Evolutionary conservation across 305 asterid genomes (phyloP).

Genomic region (Solanum hybrid): DNA sequence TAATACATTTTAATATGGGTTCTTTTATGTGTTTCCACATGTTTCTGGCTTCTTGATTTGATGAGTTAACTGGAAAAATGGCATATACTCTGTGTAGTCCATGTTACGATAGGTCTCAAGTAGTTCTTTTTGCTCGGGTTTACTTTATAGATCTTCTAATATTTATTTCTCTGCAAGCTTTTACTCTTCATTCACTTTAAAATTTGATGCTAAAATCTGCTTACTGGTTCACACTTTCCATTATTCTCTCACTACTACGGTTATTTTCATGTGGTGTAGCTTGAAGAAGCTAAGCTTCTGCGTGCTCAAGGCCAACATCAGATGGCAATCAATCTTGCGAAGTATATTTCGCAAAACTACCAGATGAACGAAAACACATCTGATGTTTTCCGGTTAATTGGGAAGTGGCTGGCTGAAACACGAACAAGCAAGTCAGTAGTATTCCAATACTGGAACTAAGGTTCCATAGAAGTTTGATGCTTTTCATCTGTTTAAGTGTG

Average conservation of each 20-base stretch:
- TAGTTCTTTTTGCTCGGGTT: background rate
- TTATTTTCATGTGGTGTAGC: constrained; percentile 38
- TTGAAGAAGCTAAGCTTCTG: constrained; percentile 95
- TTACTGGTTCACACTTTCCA: background rate
- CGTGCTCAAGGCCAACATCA: constrained; percentile 96
- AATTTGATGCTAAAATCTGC: background rate
- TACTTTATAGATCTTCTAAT: background rate
- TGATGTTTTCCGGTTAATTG: constrained; percentile 83
- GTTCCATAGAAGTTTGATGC: background rate
- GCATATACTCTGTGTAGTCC: background rate
- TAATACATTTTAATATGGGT: background rate
- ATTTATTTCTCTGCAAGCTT: background rate
- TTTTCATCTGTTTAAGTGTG: background rate
- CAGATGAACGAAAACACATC: constrained; percentile 52
- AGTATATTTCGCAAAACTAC: constrained; percentile 60
- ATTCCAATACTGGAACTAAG: constrained; percentile 1
- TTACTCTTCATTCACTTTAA: background rate
- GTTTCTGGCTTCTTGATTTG: constrained; percentile 1
- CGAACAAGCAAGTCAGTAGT: constrained; percentile 86
- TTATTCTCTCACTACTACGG: background rate
- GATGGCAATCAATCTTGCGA: constrained; percentile 92
- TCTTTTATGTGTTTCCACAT: background rate
- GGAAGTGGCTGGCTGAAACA: constrained; percentile 97
- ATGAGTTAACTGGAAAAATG: background rate
- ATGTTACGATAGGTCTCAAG: background rate